Evolutionary conservation across 371 early-diverging fungal species (phyloP), one percentile per base, ranked within the genome.

Genomic region (Mucor irregularis): DNA sequence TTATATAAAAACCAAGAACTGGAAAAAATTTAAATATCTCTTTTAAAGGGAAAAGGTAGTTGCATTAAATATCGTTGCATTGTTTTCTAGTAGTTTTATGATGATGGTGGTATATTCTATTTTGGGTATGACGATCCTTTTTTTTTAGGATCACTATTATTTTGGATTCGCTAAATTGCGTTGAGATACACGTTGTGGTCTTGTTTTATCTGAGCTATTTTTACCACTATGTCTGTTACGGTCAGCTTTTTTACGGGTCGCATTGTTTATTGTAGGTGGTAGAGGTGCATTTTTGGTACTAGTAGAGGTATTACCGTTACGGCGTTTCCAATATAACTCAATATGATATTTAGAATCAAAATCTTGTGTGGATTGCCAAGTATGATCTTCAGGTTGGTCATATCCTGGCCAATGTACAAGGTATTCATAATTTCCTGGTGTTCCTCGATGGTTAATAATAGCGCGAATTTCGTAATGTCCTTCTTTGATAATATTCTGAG

Each of bases 371-470:
- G 33, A 2, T 34, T 53, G 29, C 43, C 53, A 53, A 17, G 53
- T 43, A 16, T 53, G 3, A 14, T 31, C 28, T 9, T 19, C 19
- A 16, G 30, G 9, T 10, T 51, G 40, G 0, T 38, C 22, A 16
- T 43, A 53, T 6, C 33, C 31, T n/a, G 16, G 5, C 44, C 53
- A 53, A n/a, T 34, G 24, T 8, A 53, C 44, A 2, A 44, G 22
- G 10, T 44, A 53, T 44, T 44, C 34, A 24, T 53, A 53, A 11
- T 53, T 44, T n/a, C 14, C 28, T 10, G 45, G 34, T 17, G n/a
- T 31, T 5, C 44, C 53, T 34, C 35, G 30, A 13, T 53, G 44
- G 2, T 42, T 26, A 2, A 46, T 14, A 49, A 49, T 49, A 4
- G 33, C 49, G 33, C 35, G 49, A 4, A 35, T 35, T 34, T 49